Conservation (phyloP, 805 yeast species). For the Ogataea naganishii region DNA sequence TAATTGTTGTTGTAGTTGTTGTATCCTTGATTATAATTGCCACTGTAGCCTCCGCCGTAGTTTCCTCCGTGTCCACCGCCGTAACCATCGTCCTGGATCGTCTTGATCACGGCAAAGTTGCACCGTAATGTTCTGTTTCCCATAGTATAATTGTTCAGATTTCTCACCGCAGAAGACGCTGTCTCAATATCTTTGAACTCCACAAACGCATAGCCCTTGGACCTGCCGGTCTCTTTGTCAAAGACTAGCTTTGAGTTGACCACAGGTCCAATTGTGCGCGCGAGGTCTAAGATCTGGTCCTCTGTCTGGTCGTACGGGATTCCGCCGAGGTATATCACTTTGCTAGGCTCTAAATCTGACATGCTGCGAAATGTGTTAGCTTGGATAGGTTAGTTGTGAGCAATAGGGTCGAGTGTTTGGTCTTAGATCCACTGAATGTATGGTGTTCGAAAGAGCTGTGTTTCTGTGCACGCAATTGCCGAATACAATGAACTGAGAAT, state of each 20-base stretch:
- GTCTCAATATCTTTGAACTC: constrained; percentile 79
- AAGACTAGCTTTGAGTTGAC: constrained; percentile 65
- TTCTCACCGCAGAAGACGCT: constrained; percentile 85
- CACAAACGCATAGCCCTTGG: constrained; percentile 85
- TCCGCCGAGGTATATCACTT: constrained; percentile 69
- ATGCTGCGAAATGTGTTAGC: no score
- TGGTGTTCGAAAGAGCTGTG: no score
- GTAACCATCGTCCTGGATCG: no score
- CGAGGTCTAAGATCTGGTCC: constrained; percentile 79
- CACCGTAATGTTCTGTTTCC: constrained; percentile 70
- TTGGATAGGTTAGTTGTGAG: no score
- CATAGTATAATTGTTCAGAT: constrained; percentile 68
- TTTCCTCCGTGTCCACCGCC: no score
- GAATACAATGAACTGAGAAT: no score
- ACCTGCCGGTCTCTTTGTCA: constrained; percentile 82
- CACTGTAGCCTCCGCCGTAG: no score
- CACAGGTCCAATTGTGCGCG: constrained; percentile 85
- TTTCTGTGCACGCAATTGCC: no score
- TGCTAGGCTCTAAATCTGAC: constrained; percentile 20
- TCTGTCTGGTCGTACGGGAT: constrained; percentile 93
- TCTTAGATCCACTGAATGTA: no score
- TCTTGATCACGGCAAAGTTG: constrained; percentile 55
- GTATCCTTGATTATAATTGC: no score
- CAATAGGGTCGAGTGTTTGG: no score
- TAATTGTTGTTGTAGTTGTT: no score